phyloP scores from a whole-genome alignment of 805 yeast genomes.

The Metschnikowia similis region DNA sequence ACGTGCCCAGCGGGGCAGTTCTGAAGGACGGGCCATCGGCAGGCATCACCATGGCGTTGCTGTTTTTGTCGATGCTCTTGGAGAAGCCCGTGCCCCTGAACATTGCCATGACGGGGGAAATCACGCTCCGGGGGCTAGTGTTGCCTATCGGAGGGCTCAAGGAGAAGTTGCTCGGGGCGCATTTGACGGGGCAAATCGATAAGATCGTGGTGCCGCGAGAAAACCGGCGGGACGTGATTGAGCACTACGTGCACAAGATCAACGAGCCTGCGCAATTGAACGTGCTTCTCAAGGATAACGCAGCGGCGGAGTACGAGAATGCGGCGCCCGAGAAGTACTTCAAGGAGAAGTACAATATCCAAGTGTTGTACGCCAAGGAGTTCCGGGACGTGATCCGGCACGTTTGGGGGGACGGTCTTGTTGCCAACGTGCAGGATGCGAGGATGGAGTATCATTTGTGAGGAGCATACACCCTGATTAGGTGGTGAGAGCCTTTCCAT shows the following conservation, averaged over 20 bases:
- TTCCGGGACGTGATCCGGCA: constrained; percentile 70
- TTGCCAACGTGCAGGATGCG: constrained; percentile 17
- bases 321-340: constrained; percentile 51
- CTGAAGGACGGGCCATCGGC: constrained; percentile 49
- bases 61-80: constrained; percentile 41
- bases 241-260: constrained; percentile 42
- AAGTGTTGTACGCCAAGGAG: constrained; percentile 63
- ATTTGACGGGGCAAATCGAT: constrained; percentile 53
- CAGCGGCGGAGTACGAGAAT: constrained; percentile 24
- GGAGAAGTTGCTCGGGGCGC: constrained; percentile 77
- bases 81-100: constrained; percentile 42
- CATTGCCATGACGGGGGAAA: constrained; percentile 85
- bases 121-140: constrained; percentile 72
- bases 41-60: constrained; percentile 47
- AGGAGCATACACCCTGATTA: background rate
- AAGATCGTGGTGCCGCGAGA: constrained; percentile 67
- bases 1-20: constrained; percentile 47
- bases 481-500: background rate
- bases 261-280: constrained; percentile 32
- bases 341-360: constrained; percentile 51
- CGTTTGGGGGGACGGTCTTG: constrained; percentile 60
- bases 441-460: constrained; percentile 14
- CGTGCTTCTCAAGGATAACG: constrained; percentile 35
- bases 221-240: constrained; percentile 65
- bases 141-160: constrained; percentile 80